A percentile compares a stretch with the other conserved stretches of the same genome.
Evolutionary conservation across 1,139 yeast genomes (phyloP).

Genomic region (Nematodospora anomalae): DNA sequence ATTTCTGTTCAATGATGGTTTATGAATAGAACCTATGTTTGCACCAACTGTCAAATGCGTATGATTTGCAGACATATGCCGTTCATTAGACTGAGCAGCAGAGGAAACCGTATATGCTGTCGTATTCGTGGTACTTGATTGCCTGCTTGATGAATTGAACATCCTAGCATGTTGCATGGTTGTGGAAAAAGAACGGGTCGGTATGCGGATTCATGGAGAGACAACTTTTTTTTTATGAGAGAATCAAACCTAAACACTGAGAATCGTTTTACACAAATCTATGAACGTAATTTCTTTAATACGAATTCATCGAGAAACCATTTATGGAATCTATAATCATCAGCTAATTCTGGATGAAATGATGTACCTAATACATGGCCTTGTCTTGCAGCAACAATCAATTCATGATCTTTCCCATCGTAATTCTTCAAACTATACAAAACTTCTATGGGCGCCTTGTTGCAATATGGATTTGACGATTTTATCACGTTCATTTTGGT

Average conservation of each 20-base stretch:
- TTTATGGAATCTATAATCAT: slow-evolving; percentile 64
- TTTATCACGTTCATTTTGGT: slow-evolving; percentile 23
- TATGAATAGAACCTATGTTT: slow-evolving; percentile 10
- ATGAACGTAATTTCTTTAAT: slow-evolving; percentile 10
- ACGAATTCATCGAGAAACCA: slow-evolving; percentile 70
- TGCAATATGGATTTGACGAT: slow-evolving; percentile 27
- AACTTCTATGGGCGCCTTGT: slow-evolving; percentile 39
- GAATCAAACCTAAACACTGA: too few relatives aligned
- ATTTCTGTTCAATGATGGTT: slow-evolving; percentile 12
- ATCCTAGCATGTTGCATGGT: slow-evolving; percentile 34
- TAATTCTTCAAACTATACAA: slow-evolving; percentile 33
- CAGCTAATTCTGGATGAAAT: slow-evolving; percentile 80
- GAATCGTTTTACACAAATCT: not conserved
- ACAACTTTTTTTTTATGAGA: too few relatives aligned
- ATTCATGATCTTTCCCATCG: slow-evolving; percentile 25
- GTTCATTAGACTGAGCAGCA: slow-evolving; percentile 2
- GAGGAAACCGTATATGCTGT: not conserved
- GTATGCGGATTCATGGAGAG: too few relatives aligned
- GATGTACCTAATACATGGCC: slow-evolving; percentile 71
- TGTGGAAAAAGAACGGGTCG: too few relatives aligned
- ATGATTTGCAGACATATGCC: slow-evolving; percentile 24
- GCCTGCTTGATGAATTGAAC: slow-evolving; percentile 16
- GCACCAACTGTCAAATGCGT: slow-evolving; percentile 23
- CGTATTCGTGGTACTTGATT: not conserved
- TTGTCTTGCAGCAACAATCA: slow-evolving; percentile 73